Evolutionary conservation across 164 flowering plant genomes (phyloP), one percentile per base, ranked within the genome.

Genomic region (Malania oleifera): DNA sequence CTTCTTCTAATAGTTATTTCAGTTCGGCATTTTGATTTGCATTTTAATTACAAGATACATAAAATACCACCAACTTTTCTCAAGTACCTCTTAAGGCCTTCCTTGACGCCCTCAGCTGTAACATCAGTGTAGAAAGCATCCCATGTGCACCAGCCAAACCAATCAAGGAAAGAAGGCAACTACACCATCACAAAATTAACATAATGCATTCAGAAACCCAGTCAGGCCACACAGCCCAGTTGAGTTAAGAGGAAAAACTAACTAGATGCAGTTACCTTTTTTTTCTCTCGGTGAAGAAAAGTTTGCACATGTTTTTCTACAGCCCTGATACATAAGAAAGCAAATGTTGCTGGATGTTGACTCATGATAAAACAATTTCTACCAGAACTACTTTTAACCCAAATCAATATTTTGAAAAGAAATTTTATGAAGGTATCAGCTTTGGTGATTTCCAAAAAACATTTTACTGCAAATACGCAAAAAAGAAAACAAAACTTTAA

Each of bases 101-200:
- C 80, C 12, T 79, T 83, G 14, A 90, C 91, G 13, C 99, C 99
- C 73, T 93, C 96, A 2, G 97, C 92, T n/a, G 97, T 86, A 66
- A 93, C 93, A 58, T 90, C 95, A 14, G 95, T 87, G 79, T 93
- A 93, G 68, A 93, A 93, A 46, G 98, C 98, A 70, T 93, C 98
- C 99, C 99, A 93, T 3, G 99, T 93, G 70, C 99, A 93, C 99
- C 99, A 93, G 31, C 99, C 99, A 80, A 93, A 90, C 97, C 97
- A 93, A 62, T 93, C 95, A 57, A 93, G 70, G 48, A 90, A 78
- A 51, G 87, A 72, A 37, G 99, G 99, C 73, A 88, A 66, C 96
- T 89, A 73, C 49, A 76, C 25, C 61, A 67, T 2, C 12, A 56
- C 17, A 49, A 49, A 1, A 35, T 25, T 19, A 15, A 39, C 28